Base-by-base conservation (phyloP, 768 basidiomycete genomes). In the Mycena vulgaris region DNA sequence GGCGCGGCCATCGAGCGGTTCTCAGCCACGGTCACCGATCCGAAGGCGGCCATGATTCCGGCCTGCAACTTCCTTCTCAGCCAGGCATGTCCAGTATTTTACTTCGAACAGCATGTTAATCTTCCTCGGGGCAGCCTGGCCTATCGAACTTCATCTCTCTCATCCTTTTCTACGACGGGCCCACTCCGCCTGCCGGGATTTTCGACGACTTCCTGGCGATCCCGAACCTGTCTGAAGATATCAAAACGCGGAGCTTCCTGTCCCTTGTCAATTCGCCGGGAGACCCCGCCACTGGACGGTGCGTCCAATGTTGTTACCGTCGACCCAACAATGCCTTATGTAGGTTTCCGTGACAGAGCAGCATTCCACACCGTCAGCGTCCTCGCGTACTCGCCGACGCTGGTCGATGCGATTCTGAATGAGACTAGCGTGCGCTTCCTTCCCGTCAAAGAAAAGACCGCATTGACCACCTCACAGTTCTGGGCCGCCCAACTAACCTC, bases 121-220 rank as follows among this genome's bases (percentile, higher is more conserved):
- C n/a, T n/a, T n/a, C n/a, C n/a, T n/a, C n/a, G n/a, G n/a, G n/a
- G n/a, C 56, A 75, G 77, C 64, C 77, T 11, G 51, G 75, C 1
- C 74, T 83, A 8, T 75, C 75, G 4, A 74, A 80, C 10, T 59
- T 88, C 4, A 61, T 92, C 27, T n/a, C n/a, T n/a, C n/a, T n/a
- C n/a, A n/a, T n/a, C n/a, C n/a, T n/a, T n/a, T 92, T 92, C 78
- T 92, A 92, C 71, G 87, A 92, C 72, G 87, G 72, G 0, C 89
- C 90, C 17, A 81, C 76, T 0, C 84, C 83, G 1, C 89, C 88
- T 0, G 66, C 70, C 0, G 88, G 86, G 1, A 83, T 88, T 28
- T 89, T 89, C 68, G 88, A 89, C 66, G 82, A 82, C 11, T 88
- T 88, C 77, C 70, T 89, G 28, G 79, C 80, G 1, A 86, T 89